Evolutionary conservation across 352 stramenopile genomes (phyloP), one percentile per base, ranked within the genome.

Genomic region (Phytophthora multivora): DNA sequence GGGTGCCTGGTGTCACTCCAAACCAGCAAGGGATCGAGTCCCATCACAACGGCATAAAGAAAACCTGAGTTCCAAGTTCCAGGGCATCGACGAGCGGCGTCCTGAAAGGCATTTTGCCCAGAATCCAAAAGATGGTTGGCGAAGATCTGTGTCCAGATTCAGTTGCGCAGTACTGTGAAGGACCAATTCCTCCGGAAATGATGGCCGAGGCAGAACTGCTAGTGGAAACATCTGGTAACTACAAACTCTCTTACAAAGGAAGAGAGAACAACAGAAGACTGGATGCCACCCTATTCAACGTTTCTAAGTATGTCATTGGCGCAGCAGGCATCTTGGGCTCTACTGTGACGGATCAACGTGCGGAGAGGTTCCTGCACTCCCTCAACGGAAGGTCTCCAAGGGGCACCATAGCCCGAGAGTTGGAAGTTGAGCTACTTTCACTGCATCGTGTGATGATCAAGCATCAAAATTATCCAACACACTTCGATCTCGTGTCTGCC

Each of bases 1-100:
- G 45, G 16, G 33, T 59, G 13, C 38, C 21, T 39, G 36, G 55
- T 9, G 33, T 63, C 0, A 2, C 43, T 21, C 46, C 46, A 1
- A 53, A 16, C 9, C 49, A 66, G n/a, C 57, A 65, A 31, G 39
- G 47, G 1, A 65, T 65, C 11, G 59, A 68, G 30, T 26, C 59
- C 10, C 59, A 68, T 19, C 59, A 62, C 16, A 40, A 5, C 11
- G 51, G 38, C 2, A 57, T 58, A 10, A 58, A 36, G 12, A 57
- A 49, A 25, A 58, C 51, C 5, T 68, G 51, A 4, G 45, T 28
- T n/a, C 59, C 45, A 2, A 61, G 51, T n/a, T 9, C 38, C 1
- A 36, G 25, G 2, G 51, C 59, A 6, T 39, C 45, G 5, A 66
- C 49, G 2, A 38, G 19, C 19, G 58, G 49, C 21, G 59, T 63